Evolutionary conservation across 1,284 basidiomycete species (phyloP).

Genomic region (Papiliotrema flavescens): DNA sequence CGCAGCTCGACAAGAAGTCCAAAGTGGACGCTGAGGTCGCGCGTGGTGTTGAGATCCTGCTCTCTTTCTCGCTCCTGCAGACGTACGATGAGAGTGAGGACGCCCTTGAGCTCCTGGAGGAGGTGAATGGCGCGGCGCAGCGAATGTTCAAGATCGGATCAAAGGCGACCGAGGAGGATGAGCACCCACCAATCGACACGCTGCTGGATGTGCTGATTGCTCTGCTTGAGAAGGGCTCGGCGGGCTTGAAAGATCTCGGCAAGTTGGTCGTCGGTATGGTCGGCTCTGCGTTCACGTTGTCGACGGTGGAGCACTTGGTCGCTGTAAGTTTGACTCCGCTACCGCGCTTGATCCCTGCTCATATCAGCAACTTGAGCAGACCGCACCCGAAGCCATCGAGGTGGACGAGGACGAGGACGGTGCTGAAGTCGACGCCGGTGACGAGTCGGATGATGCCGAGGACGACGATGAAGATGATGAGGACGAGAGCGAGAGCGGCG

Average conservation of each 20-base stretch:
- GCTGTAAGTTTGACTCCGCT: conserved; percentile 57
- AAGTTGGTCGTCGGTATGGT: conserved; percentile 79
- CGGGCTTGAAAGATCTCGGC: conserved; percentile 74
- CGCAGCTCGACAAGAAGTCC: conserved; percentile 49
- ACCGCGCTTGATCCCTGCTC: conserved; percentile 4
- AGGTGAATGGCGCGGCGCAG: conserved; percentile 6
- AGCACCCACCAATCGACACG: conserved; percentile 67
- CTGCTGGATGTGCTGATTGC: conserved; percentile 85
- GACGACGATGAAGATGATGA: conserved; percentile 42
- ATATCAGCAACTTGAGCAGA: conserved; percentile 70
- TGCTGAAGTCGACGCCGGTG: conserved; percentile 49
- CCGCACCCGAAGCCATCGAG: conserved; percentile 29
- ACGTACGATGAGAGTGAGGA: conserved; percentile 64
- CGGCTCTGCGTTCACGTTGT: conserved; percentile 63
- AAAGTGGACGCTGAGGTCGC: conserved; percentile 50
- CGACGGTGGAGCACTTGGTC: conserved; percentile 78
- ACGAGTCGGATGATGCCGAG: conserved; percentile 44
- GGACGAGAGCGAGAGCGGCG: conserved; percentile 55
- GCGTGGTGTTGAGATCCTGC: conserved; percentile 64
- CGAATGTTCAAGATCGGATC: conserved; percentile 43
- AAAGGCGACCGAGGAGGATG: conserved; percentile 49
- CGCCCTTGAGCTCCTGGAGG: conserved; percentile 59
- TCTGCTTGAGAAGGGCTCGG: conserved; percentile 78
- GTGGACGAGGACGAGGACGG: conserved; percentile 44
- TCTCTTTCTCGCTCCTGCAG: conserved; percentile 65